Percentiles rank a stretch among this genome's conserved stretches.
These are phyloP conservation scores for Fusarium albosuccineum DNA, from an alignment of 2,329 filamentous ascomycete species.

Conservation along the genomic window DNA sequence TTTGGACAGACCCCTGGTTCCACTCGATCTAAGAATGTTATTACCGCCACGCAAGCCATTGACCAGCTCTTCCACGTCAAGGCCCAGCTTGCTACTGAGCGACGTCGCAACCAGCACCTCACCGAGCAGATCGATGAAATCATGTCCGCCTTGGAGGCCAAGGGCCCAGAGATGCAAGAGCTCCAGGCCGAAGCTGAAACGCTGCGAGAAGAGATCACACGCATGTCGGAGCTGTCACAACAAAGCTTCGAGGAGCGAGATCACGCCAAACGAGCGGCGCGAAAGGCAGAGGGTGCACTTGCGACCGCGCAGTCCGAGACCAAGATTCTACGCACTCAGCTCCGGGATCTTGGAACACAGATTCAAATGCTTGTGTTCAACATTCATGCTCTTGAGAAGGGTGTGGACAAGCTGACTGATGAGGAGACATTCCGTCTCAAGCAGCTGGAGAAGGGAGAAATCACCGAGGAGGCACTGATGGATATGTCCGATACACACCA, in stretches of 20 bases:
- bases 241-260: constrained; percentile 86
- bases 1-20: constrained; percentile 71
- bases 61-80: constrained; percentile 77
- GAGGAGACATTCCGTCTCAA: constrained; percentile 83
- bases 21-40: constrained; percentile 65
- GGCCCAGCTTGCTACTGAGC: constrained; percentile 79
- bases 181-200: constrained; percentile 84
- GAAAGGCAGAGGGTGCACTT: constrained; percentile 82
- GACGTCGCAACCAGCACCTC: constrained; percentile 80
- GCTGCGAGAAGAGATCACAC: constrained; percentile 82
- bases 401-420: constrained; percentile 75
- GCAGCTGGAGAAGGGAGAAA: constrained; percentile 80
- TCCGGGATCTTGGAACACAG: constrained; percentile 90
- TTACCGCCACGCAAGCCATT: constrained; percentile 73
- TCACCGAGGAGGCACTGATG: constrained; percentile 76
- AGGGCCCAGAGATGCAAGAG: constrained; percentile 89
- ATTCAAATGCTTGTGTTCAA: constrained; percentile 92
- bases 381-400: constrained; percentile 84
- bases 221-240: constrained; percentile 88
- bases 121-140: constrained; percentile 85
- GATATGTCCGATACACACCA: constrained; percentile 87
- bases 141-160: constrained; percentile 85
- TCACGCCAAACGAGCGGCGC: constrained; percentile 78
- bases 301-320: constrained; percentile 74
- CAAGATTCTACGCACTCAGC: constrained; percentile 84